These are phyloP conservation scores for Sechiopsis laciniata DNA, from an alignment of 306 rosid genomes.

Conservation along the genomic window DNA sequence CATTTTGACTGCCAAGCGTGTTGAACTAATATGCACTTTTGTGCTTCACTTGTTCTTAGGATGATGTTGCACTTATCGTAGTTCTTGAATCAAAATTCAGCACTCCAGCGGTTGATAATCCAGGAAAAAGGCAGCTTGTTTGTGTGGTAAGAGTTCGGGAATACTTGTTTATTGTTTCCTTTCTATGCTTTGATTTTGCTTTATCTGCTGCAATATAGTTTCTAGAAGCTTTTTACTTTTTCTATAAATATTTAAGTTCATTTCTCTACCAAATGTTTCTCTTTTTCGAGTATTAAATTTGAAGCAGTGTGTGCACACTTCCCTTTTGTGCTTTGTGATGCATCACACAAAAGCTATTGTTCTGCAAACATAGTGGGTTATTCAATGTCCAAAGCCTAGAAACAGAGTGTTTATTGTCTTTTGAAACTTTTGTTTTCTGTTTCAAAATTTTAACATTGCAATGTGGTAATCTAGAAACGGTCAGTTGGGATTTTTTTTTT, in stretches of 20 bases:
- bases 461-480: neutral
- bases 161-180: neutral
- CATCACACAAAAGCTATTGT: neutral
- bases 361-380: neutral
- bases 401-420: neutral
- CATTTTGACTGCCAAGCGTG: conserved; percentile 11
- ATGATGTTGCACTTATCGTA: conserved; percentile 90
- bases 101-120: conserved; percentile 71
- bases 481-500: neutral
- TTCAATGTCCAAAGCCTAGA: neutral
- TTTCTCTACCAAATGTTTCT: neutral
- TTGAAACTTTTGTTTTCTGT: conserved; percentile 7
- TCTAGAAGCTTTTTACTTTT: neutral
- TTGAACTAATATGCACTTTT: conserved; percentile 4
- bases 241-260: neutral
- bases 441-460: conserved; percentile 6
- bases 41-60: conserved; percentile 43
- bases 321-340: neutral
- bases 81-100: conserved; percentile 91
- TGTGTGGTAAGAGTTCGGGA: conserved; percentile 68
- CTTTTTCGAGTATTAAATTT: neutral
- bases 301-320: neutral
- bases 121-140: conserved; percentile 91
- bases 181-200: neutral
- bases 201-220: neutral